Evolutionary conservation across 202 grass and related monocot species (phyloP), one percentile per base, ranked within the genome.

Genomic region (Dendrocalamus latiflorus): DNA sequence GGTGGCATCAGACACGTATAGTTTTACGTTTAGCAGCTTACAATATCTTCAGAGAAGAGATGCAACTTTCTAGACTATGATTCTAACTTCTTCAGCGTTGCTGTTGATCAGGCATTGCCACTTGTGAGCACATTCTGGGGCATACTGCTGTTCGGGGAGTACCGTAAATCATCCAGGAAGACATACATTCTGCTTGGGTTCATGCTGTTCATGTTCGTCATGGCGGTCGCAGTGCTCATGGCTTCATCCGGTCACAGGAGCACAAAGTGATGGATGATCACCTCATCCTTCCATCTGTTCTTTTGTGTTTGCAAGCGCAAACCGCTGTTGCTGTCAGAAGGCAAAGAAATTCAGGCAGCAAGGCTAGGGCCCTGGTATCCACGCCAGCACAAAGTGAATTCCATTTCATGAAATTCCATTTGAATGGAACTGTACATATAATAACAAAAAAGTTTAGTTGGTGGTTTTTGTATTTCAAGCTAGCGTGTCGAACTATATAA

Each of bases 161-260:
- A 98, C 66, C 73, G 93, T 20, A 98, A 88, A 77, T 98, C 95
- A 1, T 93, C 95, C 1, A 82, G 75, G 47, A 95, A 82, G 63
- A 98, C 95, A 1, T 98, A 98, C 16, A 68, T 71, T 30, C 43
- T 95, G 77, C 90, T 98, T 0, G 86, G 78, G 25, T 86, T 79
- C 68, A 95, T 98, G 95, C 34, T 95, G 30, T 88, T 79, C 24
- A 98, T 98, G 95, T 98, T 98, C 42, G 38, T 98, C 3, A 28
- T 45, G 0, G 95, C 95, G 0, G 95, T 98, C 0, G 91, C 63
- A 2, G 62, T 88, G 67, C 95, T 98, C n/a, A 95, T 98, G 95
- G 95, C 93, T 89, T 98, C 95, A 13, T 84, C 95, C 70, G 95
- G 90, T 13, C 89, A 98, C 70, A 93, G 92, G 81, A 98, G 75